phyloP scores from a whole-genome alignment of 495 filamentous ascomycete species.

The Aspergillus indologenus region DNA sequence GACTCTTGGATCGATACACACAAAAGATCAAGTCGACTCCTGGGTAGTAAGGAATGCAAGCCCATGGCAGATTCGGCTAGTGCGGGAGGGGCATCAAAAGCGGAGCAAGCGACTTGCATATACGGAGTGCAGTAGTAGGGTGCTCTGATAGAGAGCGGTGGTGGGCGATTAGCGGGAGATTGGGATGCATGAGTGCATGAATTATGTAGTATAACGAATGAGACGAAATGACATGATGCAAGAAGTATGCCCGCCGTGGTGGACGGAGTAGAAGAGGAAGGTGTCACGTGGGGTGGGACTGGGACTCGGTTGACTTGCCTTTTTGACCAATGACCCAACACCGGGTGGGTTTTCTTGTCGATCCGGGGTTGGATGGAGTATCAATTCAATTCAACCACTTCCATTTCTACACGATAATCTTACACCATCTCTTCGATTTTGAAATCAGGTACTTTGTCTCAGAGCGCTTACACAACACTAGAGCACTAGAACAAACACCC shows the following conservation, averaged over 20 bases:
- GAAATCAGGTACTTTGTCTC: too few relatives aligned
- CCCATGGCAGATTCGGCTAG: neutral
- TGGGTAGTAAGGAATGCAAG: neutral
- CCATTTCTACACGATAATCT: too few relatives aligned
- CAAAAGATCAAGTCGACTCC: neutral
- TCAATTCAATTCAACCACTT: too few relatives aligned
- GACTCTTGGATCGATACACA: neutral
- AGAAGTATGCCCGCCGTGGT: neutral
- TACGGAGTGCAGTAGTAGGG: neutral
- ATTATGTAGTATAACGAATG: neutral
- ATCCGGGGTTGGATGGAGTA: neutral
- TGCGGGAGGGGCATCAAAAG: neutral
- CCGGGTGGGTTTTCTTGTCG: neutral
- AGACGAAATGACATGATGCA: neutral
- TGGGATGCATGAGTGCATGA: constrained; percentile 1
- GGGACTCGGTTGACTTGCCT: neutral
- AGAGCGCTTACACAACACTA: too few relatives aligned
- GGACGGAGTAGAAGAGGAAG: neutral
- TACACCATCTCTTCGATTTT: too few relatives aligned
- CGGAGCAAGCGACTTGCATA: neutral
- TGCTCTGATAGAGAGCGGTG: too few relatives aligned
- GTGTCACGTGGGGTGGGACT: neutral
- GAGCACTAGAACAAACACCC: neutral
- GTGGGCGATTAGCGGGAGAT: neutral
- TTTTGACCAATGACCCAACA: neutral